Evolutionary conservation across 345 rosid genomes (phyloP), one percentile per base, ranked within the genome.

Genomic region (Salix udensis): DNA sequence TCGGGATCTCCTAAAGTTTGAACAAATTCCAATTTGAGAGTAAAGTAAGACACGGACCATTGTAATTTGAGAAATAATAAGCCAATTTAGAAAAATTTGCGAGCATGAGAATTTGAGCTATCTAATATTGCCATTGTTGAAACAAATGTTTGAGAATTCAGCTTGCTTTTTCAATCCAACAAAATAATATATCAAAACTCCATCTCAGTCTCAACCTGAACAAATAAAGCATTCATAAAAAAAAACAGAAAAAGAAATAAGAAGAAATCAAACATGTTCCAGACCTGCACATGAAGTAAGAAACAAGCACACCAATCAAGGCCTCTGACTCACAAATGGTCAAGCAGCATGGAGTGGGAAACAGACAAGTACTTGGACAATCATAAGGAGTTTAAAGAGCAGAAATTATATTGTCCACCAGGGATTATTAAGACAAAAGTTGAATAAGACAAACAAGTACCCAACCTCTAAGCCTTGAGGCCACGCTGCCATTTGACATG

Each of bases 401-500:
- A 72, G 21, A 67, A 68, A 36, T 48, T 8, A 26, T 70, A n/a
- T 39, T 65, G 46, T 74, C 31, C 80, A 71, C 14, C 16, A 64
- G n/a, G 14, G 23, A 42, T 46, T 40, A 26, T 36, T 10, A 65
- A 6, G 68, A 26, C 50, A 37, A 53, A 14, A 72, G 6, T 37
- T 75, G 42, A 39, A 52, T 61, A 81, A 52, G 52, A 23, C 4
- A 76, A 65, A 31, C 39, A 19, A 68, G 78, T 3, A 86, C 90
- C 69, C 69, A 62, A 94, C 98, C 93, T 93, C 90, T 87, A 55
- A 95, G 97, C 84, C 98, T 87, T 58, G 91, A 89, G 44, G 98
- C 98, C 53, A 95, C 97, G 50, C 98, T 95, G 81, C 98, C 97
- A 72, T 93, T 95, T 42, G 96, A 84, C 98, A 95, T 95, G 84